These are phyloP conservation scores for Dothideomycetes sp. DNA, from an alignment of 2,329 filamentous ascomycete genomes.

Conservation along the genomic window DNA sequence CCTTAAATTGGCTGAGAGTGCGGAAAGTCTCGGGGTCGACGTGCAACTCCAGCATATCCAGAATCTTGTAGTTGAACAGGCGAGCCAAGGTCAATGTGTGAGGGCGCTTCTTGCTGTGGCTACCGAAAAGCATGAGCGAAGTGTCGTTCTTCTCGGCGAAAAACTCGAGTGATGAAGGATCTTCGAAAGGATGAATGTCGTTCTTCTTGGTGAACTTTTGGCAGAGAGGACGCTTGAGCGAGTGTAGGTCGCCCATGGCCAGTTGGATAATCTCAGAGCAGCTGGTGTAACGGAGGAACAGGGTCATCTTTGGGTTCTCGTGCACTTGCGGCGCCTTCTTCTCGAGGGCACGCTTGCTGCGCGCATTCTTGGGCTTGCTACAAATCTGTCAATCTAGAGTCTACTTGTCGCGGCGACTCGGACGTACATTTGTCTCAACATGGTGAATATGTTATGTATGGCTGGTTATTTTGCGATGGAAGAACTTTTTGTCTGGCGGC, in stretches of 20 bases:
- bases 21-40: slow-evolving; percentile 67
- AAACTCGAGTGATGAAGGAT: slow-evolving; percentile 80
- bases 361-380: slow-evolving; percentile 57
- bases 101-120: slow-evolving; percentile 88
- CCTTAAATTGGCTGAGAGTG: slow-evolving; percentile 64
- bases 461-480: background rate
- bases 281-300: slow-evolving; percentile 81
- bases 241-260: slow-evolving; percentile 73
- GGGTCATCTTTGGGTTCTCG: slow-evolving; percentile 83
- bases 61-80: slow-evolving; percentile 74
- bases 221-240: slow-evolving; percentile 72
- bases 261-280: slow-evolving; percentile 77
- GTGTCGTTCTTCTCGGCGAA: slow-evolving; percentile 95
- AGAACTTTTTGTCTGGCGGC: slow-evolving; percentile 3
- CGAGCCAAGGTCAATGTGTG: slow-evolving; percentile 77
- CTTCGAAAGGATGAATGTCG: slow-evolving; percentile 87
- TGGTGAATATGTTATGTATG: background rate
- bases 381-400: too few relatives aligned
- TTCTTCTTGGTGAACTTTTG: slow-evolving; percentile 98
- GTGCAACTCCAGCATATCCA: slow-evolving; percentile 91
- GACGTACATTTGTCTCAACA: slow-evolving; percentile 11
- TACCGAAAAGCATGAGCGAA: slow-evolving; percentile 73
- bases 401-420: too few relatives aligned
- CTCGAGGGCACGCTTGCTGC: slow-evolving; percentile 89
- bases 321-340: slow-evolving; percentile 80